Conservation (phyloP, 83 land plant genomes). For the Picea abies region DNA sequence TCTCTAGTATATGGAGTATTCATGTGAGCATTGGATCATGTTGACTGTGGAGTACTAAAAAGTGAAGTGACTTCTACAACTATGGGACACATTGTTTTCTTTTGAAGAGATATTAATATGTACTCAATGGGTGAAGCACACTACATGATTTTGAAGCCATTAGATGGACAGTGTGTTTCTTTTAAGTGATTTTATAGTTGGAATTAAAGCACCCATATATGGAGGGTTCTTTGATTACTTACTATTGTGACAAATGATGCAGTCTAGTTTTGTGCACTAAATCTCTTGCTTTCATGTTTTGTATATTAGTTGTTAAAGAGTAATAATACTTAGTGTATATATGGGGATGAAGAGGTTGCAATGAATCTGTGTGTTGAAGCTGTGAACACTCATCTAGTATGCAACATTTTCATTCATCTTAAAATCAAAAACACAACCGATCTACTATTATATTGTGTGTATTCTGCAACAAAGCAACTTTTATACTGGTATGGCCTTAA, state of each 20-base stretch:
- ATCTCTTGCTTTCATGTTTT: background rate
- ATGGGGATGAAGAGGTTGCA: background rate
- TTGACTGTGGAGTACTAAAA: too few relatives aligned
- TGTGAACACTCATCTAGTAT: conserved; percentile 2
- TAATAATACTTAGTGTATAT: conserved; percentile 4
- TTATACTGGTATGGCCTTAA: conserved; percentile 8
- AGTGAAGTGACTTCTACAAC: background rate
- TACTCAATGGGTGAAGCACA: background rate
- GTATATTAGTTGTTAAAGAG: conserved; percentile 10
- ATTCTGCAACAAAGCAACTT: conserved; percentile 11
- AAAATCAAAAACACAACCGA: background rate
- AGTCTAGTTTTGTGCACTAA: conserved; percentile 12
- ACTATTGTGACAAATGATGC: background rate
- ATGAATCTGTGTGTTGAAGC: background rate
- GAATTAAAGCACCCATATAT: too few relatives aligned
- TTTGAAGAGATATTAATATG: background rate
- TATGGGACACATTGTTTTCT: background rate
- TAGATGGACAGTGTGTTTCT: background rate
- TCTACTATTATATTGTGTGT: conserved; percentile 5
- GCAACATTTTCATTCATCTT: background rate
- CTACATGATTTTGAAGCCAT: background rate
- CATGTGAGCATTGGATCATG: background rate
- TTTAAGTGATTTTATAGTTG: background rate
- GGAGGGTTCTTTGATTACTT: too few relatives aligned
- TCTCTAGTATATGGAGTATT: background rate